Evolutionary conservation across 1,284 basidiomycete genomes (phyloP).

Genomic region (Cerioporus squamosus): DNA sequence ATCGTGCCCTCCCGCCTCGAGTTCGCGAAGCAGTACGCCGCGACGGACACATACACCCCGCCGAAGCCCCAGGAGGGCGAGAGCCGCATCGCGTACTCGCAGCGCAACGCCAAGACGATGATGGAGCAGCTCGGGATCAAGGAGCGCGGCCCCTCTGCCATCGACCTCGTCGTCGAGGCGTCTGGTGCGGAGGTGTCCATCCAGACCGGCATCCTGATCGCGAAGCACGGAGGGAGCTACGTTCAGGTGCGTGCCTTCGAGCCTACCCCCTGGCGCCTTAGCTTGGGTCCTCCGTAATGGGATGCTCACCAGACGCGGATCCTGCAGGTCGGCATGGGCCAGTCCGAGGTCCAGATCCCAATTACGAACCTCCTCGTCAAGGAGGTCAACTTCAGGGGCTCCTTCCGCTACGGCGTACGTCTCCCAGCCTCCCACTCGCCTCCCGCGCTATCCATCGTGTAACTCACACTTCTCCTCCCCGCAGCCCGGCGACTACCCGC

Average conservation of each 20-base stretch:
- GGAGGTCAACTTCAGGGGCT: slow-evolving; percentile 83
- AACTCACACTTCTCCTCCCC: not conserved
- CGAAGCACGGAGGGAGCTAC: slow-evolving; percentile 74
- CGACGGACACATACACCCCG: slow-evolving; percentile 82
- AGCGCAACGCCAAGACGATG: slow-evolving; percentile 66
- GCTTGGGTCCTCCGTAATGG: not conserved
- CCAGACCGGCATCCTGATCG: slow-evolving; percentile 79
- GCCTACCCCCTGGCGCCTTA: not conserved
- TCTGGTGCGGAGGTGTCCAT: slow-evolving; percentile 91
- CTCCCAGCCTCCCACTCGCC: not conserved
- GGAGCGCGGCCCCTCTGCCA: slow-evolving; percentile 59
- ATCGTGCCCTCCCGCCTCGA: slow-evolving; percentile 83
- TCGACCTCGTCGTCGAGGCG: slow-evolving; percentile 82
- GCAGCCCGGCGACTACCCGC: slow-evolving; percentile 83
- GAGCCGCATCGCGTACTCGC: slow-evolving; percentile 68
- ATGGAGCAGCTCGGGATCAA: slow-evolving; percentile 60
- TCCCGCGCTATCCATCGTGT: slow-evolving; percentile 1
- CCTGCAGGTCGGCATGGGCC: slow-evolving; percentile 75
- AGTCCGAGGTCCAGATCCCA: slow-evolving; percentile 64
- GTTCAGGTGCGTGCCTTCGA: slow-evolving; percentile 55
- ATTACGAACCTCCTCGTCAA: slow-evolving; percentile 68
- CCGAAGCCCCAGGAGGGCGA: slow-evolving; percentile 68
- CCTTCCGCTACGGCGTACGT: slow-evolving; percentile 85
- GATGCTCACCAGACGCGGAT: not conserved
- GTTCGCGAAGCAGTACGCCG: slow-evolving; percentile 90